Evolutionary conservation across 441 rosid species (phyloP), one percentile per base, ranked within the genome.

Genomic region (Pelargonium cotyledonis): DNA sequence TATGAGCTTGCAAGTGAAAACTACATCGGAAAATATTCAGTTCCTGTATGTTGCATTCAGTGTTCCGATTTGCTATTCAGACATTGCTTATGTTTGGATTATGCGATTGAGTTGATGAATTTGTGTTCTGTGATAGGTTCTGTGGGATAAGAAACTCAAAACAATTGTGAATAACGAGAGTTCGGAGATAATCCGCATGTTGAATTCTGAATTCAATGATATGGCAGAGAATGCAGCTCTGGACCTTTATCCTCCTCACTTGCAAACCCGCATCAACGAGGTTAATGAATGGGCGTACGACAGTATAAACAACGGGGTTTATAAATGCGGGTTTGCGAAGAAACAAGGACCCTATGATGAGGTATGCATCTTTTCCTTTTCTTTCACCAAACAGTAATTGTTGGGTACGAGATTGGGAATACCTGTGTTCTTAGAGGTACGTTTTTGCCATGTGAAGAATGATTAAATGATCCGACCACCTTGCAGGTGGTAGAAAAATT

Each of bases 121-220:
- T 67, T 29, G 29, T 60, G 11, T 19, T 43, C 41, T 18, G 8
- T 44, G 58, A 9, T 41, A 77, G 80, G 80, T 72, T 40, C 67
- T 77, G 46, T 77, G 76, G 76, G 80, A 77, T 69, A 73, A 77
- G 76, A 77, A 77, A 63, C 76, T 77, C 41, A 77, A 73, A 67
- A 77, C 76, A 16, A 72, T 77, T 61, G 80, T 73, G 43, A 77
- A 47, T 49, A 77, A 77, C n/a, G 76, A 77, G 67, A 77, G 72
- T 68, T 66, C 76, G 14, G 76, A 77, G 51, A 77, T 77, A 58
- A 77, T 73, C 19, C 68, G 74, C 29, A 72, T 77, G 80, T 6
- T 77, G 51, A 77, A 77, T 71, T 47, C 71, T 15, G 80, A 77
- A 63, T 73, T 77, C 65, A 77, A 77, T 63, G 41, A 63, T 65